phyloP scores from a whole-genome alignment of 768 basidiomycete genomes.

The Calocybe gangraenosa region DNA sequence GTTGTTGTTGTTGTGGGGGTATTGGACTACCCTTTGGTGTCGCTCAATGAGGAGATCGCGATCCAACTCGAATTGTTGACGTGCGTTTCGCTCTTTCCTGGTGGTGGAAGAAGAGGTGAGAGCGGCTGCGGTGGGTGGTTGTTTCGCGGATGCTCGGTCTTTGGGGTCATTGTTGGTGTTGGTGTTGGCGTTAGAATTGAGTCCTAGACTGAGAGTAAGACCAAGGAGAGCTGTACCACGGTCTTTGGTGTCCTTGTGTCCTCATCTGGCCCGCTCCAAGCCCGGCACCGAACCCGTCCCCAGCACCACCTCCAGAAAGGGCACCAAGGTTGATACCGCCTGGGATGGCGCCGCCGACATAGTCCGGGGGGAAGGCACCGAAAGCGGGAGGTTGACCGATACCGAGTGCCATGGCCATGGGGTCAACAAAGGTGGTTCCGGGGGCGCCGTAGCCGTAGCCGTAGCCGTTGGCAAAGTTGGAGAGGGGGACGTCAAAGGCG shows the following conservation, averaged over 20 bases:
- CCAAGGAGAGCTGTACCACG: too few relatives aligned
- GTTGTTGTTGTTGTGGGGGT: neutral
- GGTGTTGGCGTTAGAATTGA: too few relatives aligned
- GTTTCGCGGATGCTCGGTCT: too few relatives aligned
- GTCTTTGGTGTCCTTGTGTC: neutral
- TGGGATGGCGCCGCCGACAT: neutral
- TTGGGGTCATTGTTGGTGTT: too few relatives aligned
- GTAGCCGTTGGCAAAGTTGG: conserved; percentile 12
- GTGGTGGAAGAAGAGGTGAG: neutral
- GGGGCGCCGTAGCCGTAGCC: conserved; percentile 4
- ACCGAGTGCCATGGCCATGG: conserved; percentile 5
- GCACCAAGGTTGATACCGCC: too few relatives aligned
- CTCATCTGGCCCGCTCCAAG: conserved; percentile 44
- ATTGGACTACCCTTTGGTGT: too few relatives aligned
- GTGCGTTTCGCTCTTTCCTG: too few relatives aligned
- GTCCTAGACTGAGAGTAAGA: too few relatives aligned
- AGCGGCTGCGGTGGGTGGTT: neutral
- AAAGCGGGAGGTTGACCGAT: conserved; percentile 10
- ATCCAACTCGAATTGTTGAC: too few relatives aligned
- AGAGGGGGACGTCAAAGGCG: conserved; percentile 1
- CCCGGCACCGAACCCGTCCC: conserved; percentile 55
- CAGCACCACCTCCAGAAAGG: conserved; percentile 3
- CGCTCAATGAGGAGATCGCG: too few relatives aligned
- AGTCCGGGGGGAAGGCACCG: neutral
- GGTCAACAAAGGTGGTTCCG: neutral